Conservation (phyloP, 192 early-diverging fungal species). For the Phycomyces blakesleeanus region DNA sequence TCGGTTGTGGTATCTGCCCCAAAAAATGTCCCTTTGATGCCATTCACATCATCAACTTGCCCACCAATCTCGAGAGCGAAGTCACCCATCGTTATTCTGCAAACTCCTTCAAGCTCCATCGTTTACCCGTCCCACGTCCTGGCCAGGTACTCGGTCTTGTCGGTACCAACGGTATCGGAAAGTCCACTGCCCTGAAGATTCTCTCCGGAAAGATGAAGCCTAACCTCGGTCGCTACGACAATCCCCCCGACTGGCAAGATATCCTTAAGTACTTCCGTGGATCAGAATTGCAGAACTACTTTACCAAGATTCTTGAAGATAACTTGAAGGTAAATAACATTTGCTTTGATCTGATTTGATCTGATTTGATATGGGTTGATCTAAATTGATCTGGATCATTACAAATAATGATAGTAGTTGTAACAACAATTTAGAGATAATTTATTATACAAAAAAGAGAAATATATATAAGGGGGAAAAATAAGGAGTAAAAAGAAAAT, state of each 20-base stretch:
- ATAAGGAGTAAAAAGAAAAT: not conserved
- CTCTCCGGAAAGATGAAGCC: constrained; percentile 93
- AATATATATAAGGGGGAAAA: constrained; percentile 4
- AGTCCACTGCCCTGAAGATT: constrained; percentile 93
- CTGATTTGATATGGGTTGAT: too few relatives aligned
- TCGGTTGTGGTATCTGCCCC: constrained; percentile 96
- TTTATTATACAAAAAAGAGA: too few relatives aligned
- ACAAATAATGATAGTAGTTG: too few relatives aligned
- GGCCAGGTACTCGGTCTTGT: constrained; percentile 97
- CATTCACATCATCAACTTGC: constrained; percentile 95
- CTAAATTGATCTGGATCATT: too few relatives aligned
- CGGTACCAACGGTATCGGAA: constrained; percentile 96
- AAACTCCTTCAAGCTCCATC: constrained; percentile 97
- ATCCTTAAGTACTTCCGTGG: constrained; percentile 96
- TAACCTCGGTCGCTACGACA: constrained; percentile 82
- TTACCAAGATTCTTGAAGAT: constrained; percentile 96
- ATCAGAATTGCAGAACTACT: constrained; percentile 97
- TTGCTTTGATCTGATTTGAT: too few relatives aligned
- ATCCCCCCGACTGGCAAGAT: constrained; percentile 94
- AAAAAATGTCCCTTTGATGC: constrained; percentile 97
- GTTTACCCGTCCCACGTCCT: constrained; percentile 90
- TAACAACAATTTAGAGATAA: too few relatives aligned
- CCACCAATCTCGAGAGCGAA: constrained; percentile 90
- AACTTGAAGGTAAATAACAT: constrained; percentile 72
- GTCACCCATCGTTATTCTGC: constrained; percentile 95